phyloP scores from a whole-genome alignment of 2,329 filamentous ascomycete genomes.

The Colletotrichum eleusines region DNA sequence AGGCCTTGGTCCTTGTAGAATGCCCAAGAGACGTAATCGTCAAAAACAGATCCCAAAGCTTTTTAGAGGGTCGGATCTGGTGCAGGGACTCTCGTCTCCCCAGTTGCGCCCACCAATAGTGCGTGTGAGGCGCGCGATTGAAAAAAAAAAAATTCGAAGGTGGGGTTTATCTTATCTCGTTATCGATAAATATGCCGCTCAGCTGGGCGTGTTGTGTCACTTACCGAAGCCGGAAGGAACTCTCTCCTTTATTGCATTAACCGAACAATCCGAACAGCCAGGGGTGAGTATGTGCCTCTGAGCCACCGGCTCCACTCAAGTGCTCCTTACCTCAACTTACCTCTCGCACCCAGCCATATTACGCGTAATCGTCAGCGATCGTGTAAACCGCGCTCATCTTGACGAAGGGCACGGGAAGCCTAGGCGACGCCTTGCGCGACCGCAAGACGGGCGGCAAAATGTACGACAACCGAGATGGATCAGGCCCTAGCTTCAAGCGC shows the following conservation, averaged over 20 bases:
- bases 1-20: neutral
- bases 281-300: neutral
- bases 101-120: slow-evolving; percentile 9
- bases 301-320: neutral
- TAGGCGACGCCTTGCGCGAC: neutral
- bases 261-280: neutral
- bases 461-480: slow-evolving; percentile 49
- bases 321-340: slow-evolving; percentile 8
- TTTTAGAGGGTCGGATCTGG: slow-evolving; percentile 1
- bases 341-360: neutral
- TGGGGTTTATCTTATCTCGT: slow-evolving; percentile 42
- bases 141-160: slow-evolving; percentile 41
- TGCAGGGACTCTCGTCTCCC: slow-evolving; percentile 10
- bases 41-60: slow-evolving; percentile 23
- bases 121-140: slow-evolving; percentile 1
- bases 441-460: slow-evolving; percentile 41
- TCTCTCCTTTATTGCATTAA: slow-evolving; percentile 14
- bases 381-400: neutral
- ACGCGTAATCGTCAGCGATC: neutral
- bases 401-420: slow-evolving; percentile 1
- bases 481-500: slow-evolving; percentile 68
- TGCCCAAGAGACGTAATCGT: neutral
- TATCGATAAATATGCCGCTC: slow-evolving; percentile 42
- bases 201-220: too few species aligned
- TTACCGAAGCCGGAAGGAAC: too few species aligned